Conservation (phyloP, 495 filamentous ascomycete genomes). For the Ramalina intermedia region DNA sequence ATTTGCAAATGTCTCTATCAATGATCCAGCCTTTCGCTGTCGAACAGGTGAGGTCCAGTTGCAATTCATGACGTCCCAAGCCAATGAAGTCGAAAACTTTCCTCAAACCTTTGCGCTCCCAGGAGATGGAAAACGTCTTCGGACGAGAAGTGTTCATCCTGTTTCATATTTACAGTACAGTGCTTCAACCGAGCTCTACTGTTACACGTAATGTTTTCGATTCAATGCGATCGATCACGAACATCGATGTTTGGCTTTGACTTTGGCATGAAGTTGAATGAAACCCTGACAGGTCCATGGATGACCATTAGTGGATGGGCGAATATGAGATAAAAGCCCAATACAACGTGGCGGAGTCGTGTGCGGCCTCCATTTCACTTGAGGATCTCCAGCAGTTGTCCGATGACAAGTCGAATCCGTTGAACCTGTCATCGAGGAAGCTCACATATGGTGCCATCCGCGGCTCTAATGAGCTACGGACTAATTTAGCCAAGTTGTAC, state of each 20-base stretch:
- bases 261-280: too few relatives aligned
- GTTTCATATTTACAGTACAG: too few relatives aligned
- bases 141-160: not conserved
- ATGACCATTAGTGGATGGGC: slow-evolving; percentile 66
- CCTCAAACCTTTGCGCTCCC: not conserved
- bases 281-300: too few relatives aligned
- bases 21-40: slow-evolving; percentile 59
- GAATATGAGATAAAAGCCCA: slow-evolving; percentile 57
- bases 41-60: slow-evolving; percentile 44
- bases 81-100: not conserved
- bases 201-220: too few relatives aligned
- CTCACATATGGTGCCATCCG: slow-evolving; percentile 60
- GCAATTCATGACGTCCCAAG: not conserved
- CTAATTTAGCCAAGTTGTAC: slow-evolving; percentile 52
- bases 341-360: slow-evolving; percentile 81
- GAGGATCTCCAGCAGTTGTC: slow-evolving; percentile 49
- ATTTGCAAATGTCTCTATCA: slow-evolving; percentile 37
- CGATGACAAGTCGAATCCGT: slow-evolving; percentile 33
- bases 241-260: too few relatives aligned
- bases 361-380: slow-evolving; percentile 66
- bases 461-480: slow-evolving; percentile 48
- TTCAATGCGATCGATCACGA: too few relatives aligned
- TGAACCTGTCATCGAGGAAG: slow-evolving; percentile 29
- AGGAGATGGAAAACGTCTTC: not conserved
- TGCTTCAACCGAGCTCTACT: too few relatives aligned